Evolutionary conservation across 1,139 yeast species (phyloP), one percentile per base, ranked within the genome.

Genomic region (Yamadazyma songkhlaensis): DNA sequence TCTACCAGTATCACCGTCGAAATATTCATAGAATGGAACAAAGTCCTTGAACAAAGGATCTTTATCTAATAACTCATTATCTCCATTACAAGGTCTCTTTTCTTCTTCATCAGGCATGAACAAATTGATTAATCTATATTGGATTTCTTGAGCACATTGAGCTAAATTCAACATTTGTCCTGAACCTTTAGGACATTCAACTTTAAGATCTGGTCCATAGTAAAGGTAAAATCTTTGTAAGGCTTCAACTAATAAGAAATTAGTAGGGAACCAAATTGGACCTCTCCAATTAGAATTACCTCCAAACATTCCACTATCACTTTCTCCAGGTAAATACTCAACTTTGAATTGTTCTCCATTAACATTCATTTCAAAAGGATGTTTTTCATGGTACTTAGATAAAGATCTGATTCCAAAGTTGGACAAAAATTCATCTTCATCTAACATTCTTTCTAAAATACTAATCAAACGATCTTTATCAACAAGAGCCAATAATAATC

Each of bases 271-370:
- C 97, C 97, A 90, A 54, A 90, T 88, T n/a, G 97, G 97, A 4
- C 97, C 97, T 62, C 97, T 76, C 97, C 97, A 90, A 62, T 89
- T 90, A 22, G 96, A 88, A 58, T 90, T 90, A 48, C 97, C 97
- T 40, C 97, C 97, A 73, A 90, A 90, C 79, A 90, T 77, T 9
- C 96, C 96, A 3, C 95, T 84, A 55, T 88, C 94, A 14, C 96
- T 85, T 59, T 90, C 97, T 14, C 96, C 97, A 2, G 97, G 88
- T 41, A 89, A 77, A 60, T 90, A 90, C 45, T 77, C 79, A 25
- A 90, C 95, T 28, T 70, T 67, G 60, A 84, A 90, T 34, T 73
- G 70, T 48, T 81, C 74, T 11, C 95, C 95, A 57, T 87, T 75
- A 36, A 89, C 96, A 45, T 83, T 76, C 95, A 89, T 87, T 39